Conservation (phyloP, 306 rosid genomes). For the Astragalus glycyphyllos region DNA sequence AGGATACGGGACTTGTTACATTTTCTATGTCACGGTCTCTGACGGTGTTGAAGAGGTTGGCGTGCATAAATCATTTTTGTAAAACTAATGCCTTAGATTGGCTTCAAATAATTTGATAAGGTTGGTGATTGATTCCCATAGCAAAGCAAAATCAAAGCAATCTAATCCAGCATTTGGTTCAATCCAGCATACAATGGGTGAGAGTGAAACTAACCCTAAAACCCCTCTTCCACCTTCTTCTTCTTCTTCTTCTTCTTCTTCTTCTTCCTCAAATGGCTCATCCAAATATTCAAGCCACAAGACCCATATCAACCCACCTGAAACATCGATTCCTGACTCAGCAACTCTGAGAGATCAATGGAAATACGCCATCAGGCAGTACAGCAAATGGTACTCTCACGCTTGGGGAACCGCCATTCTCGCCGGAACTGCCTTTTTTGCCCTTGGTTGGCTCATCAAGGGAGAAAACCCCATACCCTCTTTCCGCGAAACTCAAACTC, state of each 20-base stretch:
- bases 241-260: slow-evolving; percentile 41
- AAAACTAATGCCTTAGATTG: no score
- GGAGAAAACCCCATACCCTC: slow-evolving; percentile 91
- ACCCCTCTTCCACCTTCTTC: slow-evolving; percentile 30
- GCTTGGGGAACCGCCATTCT: slow-evolving; percentile 98
- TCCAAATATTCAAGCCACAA: slow-evolving; percentile 46
- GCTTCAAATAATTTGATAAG: no score
- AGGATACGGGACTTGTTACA: no score
- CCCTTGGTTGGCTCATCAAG: slow-evolving; percentile 92
- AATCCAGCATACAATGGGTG: slow-evolving; percentile 38
- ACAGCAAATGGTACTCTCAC: slow-evolving; percentile 83
- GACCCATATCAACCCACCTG: slow-evolving; percentile 67
- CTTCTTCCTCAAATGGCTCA: slow-evolving; percentile 33
- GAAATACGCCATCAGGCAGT: slow-evolving; percentile 76
- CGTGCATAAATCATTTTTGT: no score
- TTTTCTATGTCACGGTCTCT: no score
- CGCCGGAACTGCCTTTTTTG: slow-evolving; percentile 88
- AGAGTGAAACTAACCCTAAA: slow-evolving; percentile 47
- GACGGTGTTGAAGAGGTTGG: no score
- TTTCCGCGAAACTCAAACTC: slow-evolving; percentile 31
- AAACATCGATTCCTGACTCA: slow-evolving; percentile 66
- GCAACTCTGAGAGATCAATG: slow-evolving; percentile 91
- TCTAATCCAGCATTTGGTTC: no score
- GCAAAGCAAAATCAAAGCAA: background rate
- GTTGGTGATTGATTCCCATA: no score